These are phyloP conservation scores for Apiotrichum sp. DNA, from an alignment of 1,284 basidiomycete species.

Conservation along the genomic window DNA sequence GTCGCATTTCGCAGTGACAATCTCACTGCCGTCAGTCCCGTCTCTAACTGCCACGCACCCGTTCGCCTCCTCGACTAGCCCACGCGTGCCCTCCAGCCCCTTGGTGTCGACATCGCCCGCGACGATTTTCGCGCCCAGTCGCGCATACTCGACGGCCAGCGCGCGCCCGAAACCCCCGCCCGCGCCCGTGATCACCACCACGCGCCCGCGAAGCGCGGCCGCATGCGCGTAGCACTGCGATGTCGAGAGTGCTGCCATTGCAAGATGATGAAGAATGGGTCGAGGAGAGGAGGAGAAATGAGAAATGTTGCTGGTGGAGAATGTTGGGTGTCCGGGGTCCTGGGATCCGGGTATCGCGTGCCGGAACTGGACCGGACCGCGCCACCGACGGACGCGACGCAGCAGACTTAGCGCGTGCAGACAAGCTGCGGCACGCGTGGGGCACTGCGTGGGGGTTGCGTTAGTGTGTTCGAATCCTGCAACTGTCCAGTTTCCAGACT, in stretches of 20 bases:
- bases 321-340: no score
- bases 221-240: constrained; percentile 1
- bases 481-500: no score
- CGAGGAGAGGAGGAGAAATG: no score
- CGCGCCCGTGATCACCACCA: constrained; percentile 1
- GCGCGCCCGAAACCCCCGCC: constrained; percentile 3
- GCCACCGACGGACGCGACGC: no score
- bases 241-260: background rate
- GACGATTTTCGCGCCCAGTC: constrained; percentile 4
- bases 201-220: constrained; percentile 35
- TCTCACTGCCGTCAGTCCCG: background rate
- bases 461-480: no score
- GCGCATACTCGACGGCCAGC: background rate
- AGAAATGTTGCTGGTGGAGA: no score
- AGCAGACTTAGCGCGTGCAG: no score
- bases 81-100: background rate
- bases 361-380: no score
- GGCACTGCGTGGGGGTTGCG: no score
- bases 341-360: no score
- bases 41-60: background rate
- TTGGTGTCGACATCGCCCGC: background rate
- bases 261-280: no score
- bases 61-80: constrained; percentile 21
- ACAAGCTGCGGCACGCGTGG: no score
- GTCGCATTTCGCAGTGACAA: constrained; percentile 19